phyloP scores from a whole-genome alignment of 441 rosid species.

The Erysimum cheiri region DNA sequence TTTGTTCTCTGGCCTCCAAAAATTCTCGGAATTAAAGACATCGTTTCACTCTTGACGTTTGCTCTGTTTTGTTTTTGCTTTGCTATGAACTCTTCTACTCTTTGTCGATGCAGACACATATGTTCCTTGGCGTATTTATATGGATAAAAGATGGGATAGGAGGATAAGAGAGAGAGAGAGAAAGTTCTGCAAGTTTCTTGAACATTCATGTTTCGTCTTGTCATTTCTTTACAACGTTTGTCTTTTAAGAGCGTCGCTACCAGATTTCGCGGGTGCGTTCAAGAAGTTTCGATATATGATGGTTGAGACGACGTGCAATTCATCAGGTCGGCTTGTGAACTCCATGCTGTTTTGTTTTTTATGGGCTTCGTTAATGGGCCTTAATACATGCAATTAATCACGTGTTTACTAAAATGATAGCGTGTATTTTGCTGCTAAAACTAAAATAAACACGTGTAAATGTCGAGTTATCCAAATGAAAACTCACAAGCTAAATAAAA shows the following conservation, averaged over 20 bases:
- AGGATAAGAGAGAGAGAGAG: constrained; percentile 17
- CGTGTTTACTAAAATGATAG: no score
- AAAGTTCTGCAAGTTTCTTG: constrained; percentile 31
- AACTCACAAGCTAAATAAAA: no score
- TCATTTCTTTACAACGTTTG: neutral
- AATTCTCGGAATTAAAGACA: constrained; percentile 45
- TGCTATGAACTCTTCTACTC: neutral
- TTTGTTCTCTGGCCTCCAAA: constrained; percentile 42
- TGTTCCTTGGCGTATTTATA: constrained; percentile 25
- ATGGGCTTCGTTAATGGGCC: neutral
- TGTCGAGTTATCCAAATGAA: no score
- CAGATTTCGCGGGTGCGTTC: constrained; percentile 21
- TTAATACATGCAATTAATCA: neutral
- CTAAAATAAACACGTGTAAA: no score
- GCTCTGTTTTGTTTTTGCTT: constrained; percentile 15
- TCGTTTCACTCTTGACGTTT: neutral
- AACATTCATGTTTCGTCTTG: neutral
- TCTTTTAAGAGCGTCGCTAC: neutral
- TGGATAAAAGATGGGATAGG: neutral
- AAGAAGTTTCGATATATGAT: constrained; percentile 13
- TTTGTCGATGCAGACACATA: constrained; percentile 13
- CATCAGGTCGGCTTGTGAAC: neutral
- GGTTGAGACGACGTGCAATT: constrained; percentile 18
- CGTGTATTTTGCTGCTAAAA: no score
- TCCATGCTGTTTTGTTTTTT: constrained; percentile 4